A percentile compares a stretch with the other conserved stretches of the same genome.
Conservation (phyloP, 1,284 basidiomycete genomes). For the Pascua guehoae region DNA sequence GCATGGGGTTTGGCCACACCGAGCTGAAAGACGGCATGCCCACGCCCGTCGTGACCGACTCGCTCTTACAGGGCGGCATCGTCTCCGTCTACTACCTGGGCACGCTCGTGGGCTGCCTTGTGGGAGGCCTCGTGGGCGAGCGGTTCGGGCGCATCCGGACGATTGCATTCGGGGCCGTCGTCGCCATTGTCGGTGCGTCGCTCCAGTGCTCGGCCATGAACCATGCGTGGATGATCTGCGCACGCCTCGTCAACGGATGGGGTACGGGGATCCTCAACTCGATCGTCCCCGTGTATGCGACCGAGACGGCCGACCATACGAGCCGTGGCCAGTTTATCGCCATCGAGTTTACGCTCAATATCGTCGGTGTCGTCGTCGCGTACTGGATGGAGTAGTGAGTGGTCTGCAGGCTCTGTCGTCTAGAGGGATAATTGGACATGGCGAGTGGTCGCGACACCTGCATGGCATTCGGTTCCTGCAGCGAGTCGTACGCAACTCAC, state of each 20-base stretch:
- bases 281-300: conserved; percentile 53
- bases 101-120: conserved; percentile 32
- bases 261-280: conserved; percentile 60
- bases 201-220: conserved; percentile 63
- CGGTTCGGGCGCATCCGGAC: conserved; percentile 55
- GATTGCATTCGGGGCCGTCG: conserved; percentile 54
- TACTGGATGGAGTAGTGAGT: conserved; percentile 51
- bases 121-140: conserved; percentile 20
- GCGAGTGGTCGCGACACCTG: neutral
- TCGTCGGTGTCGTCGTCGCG: conserved; percentile 57
- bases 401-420: no score
- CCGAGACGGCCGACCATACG: conserved; percentile 53
- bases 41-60: conserved; percentile 53
- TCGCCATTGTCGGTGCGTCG: conserved; percentile 52
- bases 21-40: conserved; percentile 15
- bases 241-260: conserved; percentile 50
- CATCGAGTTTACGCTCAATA: conserved; percentile 47
- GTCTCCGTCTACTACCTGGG: conserved; percentile 35
- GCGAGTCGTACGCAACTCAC: neutral
- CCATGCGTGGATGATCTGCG: conserved; percentile 60
- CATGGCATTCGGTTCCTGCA: neutral
- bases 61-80: conserved; percentile 49
- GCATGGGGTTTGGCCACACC: conserved; percentile 30
- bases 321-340: conserved; percentile 59
- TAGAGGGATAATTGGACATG: conserved; percentile 19